A percentile compares a stretch with the other conserved stretches of the same genome.
phyloP scores from a whole-genome alignment of 225 moss, liverwort and hornwort species.

The Antitrichia curtipendula region DNA sequence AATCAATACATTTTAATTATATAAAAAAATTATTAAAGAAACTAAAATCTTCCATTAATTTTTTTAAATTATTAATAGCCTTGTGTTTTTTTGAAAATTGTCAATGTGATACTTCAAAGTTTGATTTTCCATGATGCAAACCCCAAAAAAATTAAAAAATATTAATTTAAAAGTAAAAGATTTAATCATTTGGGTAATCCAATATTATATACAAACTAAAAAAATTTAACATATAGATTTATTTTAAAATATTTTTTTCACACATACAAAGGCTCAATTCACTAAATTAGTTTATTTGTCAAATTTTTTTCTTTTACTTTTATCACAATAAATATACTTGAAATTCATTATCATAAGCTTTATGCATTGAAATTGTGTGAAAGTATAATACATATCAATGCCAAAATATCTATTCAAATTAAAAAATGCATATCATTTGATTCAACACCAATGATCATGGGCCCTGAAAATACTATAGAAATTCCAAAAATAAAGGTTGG shows the following conservation, averaged over 20 bases:
- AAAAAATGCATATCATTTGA: background rate
- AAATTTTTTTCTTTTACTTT: background rate
- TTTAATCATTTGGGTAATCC: too few relatives aligned
- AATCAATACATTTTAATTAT: too few relatives aligned
- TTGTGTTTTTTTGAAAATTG: background rate
- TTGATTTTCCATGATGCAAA: background rate
- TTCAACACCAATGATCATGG: background rate
- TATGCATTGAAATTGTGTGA: too few relatives aligned
- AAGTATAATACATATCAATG: background rate
- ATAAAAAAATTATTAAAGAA: too few relatives aligned
- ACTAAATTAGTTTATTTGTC: background rate
- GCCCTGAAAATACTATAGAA: background rate
- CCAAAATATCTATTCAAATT: background rate
- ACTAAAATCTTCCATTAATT: too few relatives aligned
- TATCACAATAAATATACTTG: background rate
- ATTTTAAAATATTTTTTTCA: background rate
- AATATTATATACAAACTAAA: background rate
- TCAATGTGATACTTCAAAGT: background rate
- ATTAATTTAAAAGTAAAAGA: too few relatives aligned
- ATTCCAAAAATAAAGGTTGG: background rate
- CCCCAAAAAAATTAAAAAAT: background rate
- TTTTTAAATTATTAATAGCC: too few relatives aligned
- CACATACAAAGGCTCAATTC: background rate
- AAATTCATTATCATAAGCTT: background rate
- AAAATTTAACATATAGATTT: too few relatives aligned